Evolutionary conservation across 805 yeast genomes (phyloP), one percentile per base, ranked within the genome.

Genomic region (Ogataea philodendri): DNA sequence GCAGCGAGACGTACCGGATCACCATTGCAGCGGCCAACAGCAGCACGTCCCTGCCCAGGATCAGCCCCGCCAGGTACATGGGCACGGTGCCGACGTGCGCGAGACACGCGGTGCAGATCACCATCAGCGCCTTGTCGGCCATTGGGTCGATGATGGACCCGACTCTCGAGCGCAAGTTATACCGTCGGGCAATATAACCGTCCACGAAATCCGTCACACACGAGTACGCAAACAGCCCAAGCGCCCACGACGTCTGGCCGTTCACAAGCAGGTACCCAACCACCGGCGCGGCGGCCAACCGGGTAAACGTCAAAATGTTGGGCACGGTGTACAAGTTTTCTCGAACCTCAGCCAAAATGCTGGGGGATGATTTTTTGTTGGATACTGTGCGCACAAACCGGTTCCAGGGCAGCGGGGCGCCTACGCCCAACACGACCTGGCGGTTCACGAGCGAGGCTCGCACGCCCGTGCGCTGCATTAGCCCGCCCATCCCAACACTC

Each of bases 81-180:
- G 98, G 97, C 51, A 93, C 81, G 13, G 73, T 67, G 32, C 78
- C 70, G 9, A 80, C 65, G 47, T 79, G 72, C 0, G 90, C 78
- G 39, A 93, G 62, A 34, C 95, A 78, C 0, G 80, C 69, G 0
- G 97, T 89, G 33, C 95, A 77, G 0, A 84, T 76, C 14, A 90
- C 72, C 96, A 93, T 88, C 30, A 93, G 67, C 10, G 84, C 67
- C 57, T 93, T 93, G 57, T 93, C 99, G 0, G 98, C 99, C 64
- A 87, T 70, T 0, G 99, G 99, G 53, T 93, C 99, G 21, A 94
- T 66, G 10, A 93, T 80, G 0, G 96, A 81, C 0, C 99, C 99
- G 5, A 88, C 74, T 1, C 84, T 81, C 1, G 96, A 79, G 51
- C 78, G 74, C 71, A 83, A 66, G 37, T 86, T 78, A 66, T 61